phyloP scores from a whole-genome alignment of 495 filamentous ascomycete genomes.

The Aspergillus indologenus region DNA sequence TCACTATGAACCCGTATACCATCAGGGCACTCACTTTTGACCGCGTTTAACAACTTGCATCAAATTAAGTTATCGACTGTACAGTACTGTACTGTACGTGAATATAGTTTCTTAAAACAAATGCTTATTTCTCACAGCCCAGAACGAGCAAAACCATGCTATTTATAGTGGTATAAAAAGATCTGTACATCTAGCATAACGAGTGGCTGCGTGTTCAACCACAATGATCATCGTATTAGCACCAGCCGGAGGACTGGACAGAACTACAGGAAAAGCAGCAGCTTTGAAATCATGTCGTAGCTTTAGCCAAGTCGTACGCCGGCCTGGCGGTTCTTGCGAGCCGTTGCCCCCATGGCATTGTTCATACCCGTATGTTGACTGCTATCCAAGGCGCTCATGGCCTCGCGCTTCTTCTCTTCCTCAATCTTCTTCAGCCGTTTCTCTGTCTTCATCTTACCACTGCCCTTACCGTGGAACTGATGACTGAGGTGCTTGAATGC shows the following conservation, averaged over 20 bases:
- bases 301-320: constrained; percentile 71
- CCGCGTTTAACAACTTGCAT: too few relatives aligned
- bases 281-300: constrained; percentile 1
- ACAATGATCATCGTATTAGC: neutral
- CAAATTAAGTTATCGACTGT: too few relatives aligned
- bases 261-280: neutral
- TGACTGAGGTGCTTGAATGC: constrained; percentile 94
- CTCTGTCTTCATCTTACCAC: constrained; percentile 97
- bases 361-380: constrained; percentile 81
- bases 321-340: constrained; percentile 82
- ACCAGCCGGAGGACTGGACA: neutral
- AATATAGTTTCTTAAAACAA: too few relatives aligned
- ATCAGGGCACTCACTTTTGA: neutral
- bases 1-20: neutral
- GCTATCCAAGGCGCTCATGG: constrained; percentile 76
- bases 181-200: neutral
- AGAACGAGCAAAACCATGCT: neutral
- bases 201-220: neutral
- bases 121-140: neutral
- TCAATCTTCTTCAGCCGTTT: constrained; percentile 96
- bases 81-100: too few relatives aligned
- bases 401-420: constrained; percentile 82
- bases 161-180: neutral
- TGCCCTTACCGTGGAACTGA: constrained; percentile 97
- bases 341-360: constrained; percentile 65